Evolutionary conservation across 331 rosid genomes (phyloP), one percentile per base, ranked within the genome.

Genomic region (Prunus yedoensis): DNA sequence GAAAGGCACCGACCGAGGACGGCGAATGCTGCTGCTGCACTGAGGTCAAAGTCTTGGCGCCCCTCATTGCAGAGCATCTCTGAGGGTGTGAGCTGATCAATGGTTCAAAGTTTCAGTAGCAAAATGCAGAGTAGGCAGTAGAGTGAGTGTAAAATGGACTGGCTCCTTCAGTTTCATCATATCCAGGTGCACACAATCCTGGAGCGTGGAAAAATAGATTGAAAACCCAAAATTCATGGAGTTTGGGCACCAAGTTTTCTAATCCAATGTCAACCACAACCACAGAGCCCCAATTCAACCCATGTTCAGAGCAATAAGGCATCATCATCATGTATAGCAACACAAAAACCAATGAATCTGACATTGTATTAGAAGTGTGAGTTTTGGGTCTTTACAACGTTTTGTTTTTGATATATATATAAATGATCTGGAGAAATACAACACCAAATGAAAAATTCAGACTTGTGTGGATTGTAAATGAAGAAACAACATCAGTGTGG

Each of bases 31-130:
- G 18, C 64, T 3, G 83, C 81, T 11, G 79, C 79, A 4, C 46
- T 66, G 72, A 89, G 89, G 59, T 80, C 93, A 20, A 94, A 92
- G 81, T 83, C 92, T 1, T 95, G 99, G 99, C 90, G 91, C 41
- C 99, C 97, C 35, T 89, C 96, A 3, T 84, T 95, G 32, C 96
- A 95, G 81, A 92, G 99, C 90, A 95, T 95, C 71, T 88, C 91
- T 5, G 97, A 92, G 77, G 89, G 91, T 5, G 61, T 61, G 3
- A 88, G 83, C 82, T 90, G 86, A 81, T 51, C 79, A 61, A 68
- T 51, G 81, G 28, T 76, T 67, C 66, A 3, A 17, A 6, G n/a
- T 61, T 23, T 53, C 27, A 27, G 21, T 12, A n/a, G 74, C 35
- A 18, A 51, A 80, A 77, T 56, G 85, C 78, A 77, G 20, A 77